These are phyloP conservation scores for Fraxinus excelsior DNA, from an alignment of 257 asterid species.

Conservation along the genomic window DNA sequence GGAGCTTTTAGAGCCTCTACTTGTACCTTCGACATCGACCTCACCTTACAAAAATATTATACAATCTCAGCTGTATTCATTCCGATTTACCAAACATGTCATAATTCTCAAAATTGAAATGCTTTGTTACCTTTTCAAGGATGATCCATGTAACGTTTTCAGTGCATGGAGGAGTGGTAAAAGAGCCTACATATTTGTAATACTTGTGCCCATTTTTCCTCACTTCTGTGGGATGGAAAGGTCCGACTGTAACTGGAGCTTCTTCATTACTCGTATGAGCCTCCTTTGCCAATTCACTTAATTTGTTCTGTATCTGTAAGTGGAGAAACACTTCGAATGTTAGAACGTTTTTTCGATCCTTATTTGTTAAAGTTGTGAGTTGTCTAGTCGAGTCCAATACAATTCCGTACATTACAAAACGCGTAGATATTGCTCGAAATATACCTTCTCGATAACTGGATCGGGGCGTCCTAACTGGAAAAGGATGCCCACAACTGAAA, in stretches of 20 bases:
- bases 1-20: slow-evolving; percentile 60
- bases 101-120: neutral
- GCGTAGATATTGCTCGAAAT: too few relatives aligned
- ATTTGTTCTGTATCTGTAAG: slow-evolving; percentile 40
- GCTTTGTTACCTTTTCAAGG: slow-evolving; percentile 40
- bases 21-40: slow-evolving; percentile 54
- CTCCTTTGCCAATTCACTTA: slow-evolving; percentile 42
- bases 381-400: neutral
- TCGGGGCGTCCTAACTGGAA: slow-evolving; percentile 60
- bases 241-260: slow-evolving; percentile 32
- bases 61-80: neutral
- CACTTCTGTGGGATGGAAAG: slow-evolving; percentile 41
- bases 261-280: slow-evolving; percentile 23
- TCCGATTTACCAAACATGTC: neutral
- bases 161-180: slow-evolving; percentile 62
- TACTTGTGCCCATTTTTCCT: slow-evolving; percentile 44
- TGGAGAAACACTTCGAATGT: neutral
- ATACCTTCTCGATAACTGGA: slow-evolving; percentile 65
- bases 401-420: neutral
- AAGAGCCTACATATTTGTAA: slow-evolving; percentile 56
- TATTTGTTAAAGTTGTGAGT: neutral
- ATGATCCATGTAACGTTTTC: slow-evolving; percentile 46
- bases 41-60: slow-evolving; percentile 30
- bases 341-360: neutral
- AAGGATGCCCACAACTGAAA: slow-evolving; percentile 57